Conservation (phyloP, 2,329 filamentous ascomycete genomes). For the Ascochyta pisi region DNA sequence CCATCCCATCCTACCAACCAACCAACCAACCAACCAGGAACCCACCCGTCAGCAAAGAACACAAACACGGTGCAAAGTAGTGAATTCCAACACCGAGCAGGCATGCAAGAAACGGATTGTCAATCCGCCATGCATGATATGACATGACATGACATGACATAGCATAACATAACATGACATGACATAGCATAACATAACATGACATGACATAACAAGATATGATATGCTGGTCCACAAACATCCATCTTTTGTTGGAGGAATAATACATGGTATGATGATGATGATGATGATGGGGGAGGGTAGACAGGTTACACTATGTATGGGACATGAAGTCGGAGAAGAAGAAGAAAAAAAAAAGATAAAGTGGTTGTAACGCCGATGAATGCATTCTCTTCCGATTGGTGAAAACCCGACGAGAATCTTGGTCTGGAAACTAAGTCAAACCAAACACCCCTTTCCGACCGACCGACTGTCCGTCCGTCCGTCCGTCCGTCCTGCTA, state of each 20-base stretch:
- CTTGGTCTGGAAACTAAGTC: background rate
- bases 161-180: no score
- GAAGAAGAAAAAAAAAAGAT: no score
- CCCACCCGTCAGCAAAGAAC: no score
- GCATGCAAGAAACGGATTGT: slow-evolving; percentile 4
- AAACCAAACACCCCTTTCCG: no score
- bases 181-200: no score
- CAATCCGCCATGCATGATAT: no score
- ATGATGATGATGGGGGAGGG: no score
- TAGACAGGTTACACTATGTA: background rate
- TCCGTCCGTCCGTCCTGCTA: background rate
- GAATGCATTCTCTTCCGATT: slow-evolving; percentile 11
- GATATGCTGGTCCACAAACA: background rate
- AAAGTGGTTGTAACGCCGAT: slow-evolving; percentile 6
- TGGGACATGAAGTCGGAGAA: background rate
- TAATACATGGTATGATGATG: slow-evolving; percentile 5
- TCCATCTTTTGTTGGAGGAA: slow-evolving; percentile 2
- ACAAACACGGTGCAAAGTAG: no score
- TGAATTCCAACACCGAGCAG: background rate
- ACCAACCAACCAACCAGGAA: no score
- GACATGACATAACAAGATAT: background rate
- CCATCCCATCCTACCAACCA: no score
- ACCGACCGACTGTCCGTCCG: no score
- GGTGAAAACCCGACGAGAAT: background rate
- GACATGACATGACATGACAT: no score